Conservation (phyloP, 768 basidiomycete species). For the Tulasnella sp. region DNA sequence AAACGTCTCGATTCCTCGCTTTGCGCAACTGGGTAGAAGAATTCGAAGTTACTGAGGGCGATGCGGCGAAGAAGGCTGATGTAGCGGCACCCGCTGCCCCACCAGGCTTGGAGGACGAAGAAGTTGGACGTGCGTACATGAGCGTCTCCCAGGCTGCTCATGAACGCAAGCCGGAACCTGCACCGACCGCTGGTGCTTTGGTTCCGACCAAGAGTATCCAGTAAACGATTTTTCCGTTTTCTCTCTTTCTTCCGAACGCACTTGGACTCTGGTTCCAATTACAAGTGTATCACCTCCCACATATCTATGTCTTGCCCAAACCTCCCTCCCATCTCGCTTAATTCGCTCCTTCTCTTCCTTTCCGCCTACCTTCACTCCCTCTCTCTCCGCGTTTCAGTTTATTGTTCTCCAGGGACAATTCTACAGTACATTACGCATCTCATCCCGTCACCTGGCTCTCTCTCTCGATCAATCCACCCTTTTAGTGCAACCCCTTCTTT, state of each 20-base stretch:
- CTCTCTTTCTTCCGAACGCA: neutral
- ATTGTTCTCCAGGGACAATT: neutral
- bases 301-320: neutral
- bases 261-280: neutral
- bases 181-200: neutral
- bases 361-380: neutral
- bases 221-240: neutral
- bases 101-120: constrained; percentile 60
- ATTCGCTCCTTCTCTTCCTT: neutral
- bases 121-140: constrained; percentile 76
- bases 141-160: constrained; percentile 70
- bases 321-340: neutral
- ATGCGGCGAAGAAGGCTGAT: constrained; percentile 33
- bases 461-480: neutral
- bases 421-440: neutral
- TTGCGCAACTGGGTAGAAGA: constrained; percentile 74
- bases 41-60: constrained; percentile 49
- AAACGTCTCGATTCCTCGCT: constrained; percentile 72
- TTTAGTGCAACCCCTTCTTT: neutral
- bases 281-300: neutral
- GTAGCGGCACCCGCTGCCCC: constrained; percentile 48
- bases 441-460: neutral
- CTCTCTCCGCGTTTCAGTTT: neutral
- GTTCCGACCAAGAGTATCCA: constrained; percentile 5
- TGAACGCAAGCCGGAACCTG: neutral